phyloP scores from a whole-genome alignment of 2,329 filamentous ascomycete genomes.

The Mycogone perniciosa region DNA sequence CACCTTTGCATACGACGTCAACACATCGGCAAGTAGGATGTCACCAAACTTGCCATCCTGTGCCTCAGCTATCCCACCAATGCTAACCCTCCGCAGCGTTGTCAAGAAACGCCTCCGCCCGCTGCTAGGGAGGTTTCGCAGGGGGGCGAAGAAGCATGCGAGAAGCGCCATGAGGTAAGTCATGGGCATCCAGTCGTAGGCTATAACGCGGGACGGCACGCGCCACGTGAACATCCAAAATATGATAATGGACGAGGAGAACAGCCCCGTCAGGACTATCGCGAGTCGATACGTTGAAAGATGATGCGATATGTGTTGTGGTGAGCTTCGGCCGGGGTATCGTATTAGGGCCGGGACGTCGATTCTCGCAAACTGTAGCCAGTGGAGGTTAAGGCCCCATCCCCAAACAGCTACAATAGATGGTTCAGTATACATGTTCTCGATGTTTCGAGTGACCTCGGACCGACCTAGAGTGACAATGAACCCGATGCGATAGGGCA shows the following conservation, averaged over 20 bases:
- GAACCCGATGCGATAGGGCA: constrained; percentile 84
- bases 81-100: constrained; percentile 68
- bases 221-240: constrained; percentile 82
- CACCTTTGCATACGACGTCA: constrained; percentile 92
- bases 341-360: constrained; percentile 81
- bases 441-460: constrained; percentile 9
- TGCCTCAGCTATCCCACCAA: constrained; percentile 81
- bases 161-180: constrained; percentile 69
- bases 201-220: constrained; percentile 60
- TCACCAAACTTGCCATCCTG: constrained; percentile 93
- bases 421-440: background rate
- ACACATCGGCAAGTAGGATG: constrained; percentile 83
- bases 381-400: constrained; percentile 89
- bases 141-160: constrained; percentile 64
- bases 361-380: constrained; percentile 72
- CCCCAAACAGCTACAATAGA: constrained; percentile 74
- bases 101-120: constrained; percentile 71
- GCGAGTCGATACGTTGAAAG: constrained; percentile 82
- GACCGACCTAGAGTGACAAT: constrained; percentile 73
- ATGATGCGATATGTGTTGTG: constrained; percentile 68
- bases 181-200: constrained; percentile 82
- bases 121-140: constrained; percentile 59
- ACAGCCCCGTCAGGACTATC: constrained; percentile 64
- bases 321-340: constrained; percentile 69
- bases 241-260: constrained; percentile 63